A percentile compares a stretch with the other conserved stretches of the same genome.
Evolutionary conservation across 495 filamentous ascomycete genomes (phyloP).

Genomic region (Evernia prunastri): DNA sequence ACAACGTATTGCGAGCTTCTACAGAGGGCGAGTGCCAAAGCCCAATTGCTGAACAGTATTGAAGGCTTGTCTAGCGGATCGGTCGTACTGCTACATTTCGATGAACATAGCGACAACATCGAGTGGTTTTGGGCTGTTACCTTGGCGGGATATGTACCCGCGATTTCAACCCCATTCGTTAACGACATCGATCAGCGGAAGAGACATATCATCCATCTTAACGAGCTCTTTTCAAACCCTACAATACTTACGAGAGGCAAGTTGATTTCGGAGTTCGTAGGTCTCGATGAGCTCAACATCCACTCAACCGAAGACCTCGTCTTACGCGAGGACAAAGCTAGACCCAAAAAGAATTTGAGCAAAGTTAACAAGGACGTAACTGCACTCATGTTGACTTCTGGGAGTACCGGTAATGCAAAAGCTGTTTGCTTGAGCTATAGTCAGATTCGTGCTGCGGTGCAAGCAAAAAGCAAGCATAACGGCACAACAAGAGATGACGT

Average conservation of each 20-base stretch:
- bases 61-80: neutral
- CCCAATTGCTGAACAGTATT: neutral
- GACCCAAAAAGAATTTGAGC: neutral
- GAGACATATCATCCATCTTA: conserved; percentile 32
- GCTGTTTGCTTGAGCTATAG: neutral
- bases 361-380: neutral
- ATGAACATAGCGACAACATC: conserved; percentile 34
- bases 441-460: neutral
- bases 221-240: conserved; percentile 12
- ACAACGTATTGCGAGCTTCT: neutral
- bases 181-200: conserved; percentile 30
- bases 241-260: neutral
- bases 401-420: conserved; percentile 4
- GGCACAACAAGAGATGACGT: neutral
- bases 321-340: neutral
- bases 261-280: neutral
- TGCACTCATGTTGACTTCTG: neutral
- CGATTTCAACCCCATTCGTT: conserved; percentile 35
- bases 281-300: neutral
- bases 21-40: neutral
- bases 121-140: conserved; percentile 43
- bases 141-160: conserved; percentile 36
- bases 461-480: neutral
- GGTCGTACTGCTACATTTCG: conserved; percentile 35
- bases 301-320: neutral